Evolutionary conservation across 768 basidiomycete species (phyloP).

Genomic region (Boletus rufocinnamomeus): DNA sequence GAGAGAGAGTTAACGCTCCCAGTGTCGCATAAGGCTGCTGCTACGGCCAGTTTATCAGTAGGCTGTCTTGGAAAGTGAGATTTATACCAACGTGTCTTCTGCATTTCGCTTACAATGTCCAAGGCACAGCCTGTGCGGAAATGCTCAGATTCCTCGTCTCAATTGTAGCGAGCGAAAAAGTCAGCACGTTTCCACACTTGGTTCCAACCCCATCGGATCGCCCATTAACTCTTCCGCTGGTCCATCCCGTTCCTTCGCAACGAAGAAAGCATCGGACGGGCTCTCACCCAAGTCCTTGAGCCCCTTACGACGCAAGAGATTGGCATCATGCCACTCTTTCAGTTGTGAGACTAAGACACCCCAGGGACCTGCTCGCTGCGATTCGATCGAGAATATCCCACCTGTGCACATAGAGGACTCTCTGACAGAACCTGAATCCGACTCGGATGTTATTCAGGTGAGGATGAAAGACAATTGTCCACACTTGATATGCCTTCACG

Average conservation of each 20-base stretch:
- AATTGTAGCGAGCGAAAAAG: not conserved
- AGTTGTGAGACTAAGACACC: slow-evolving; percentile 3
- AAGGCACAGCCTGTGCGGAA: slow-evolving; percentile 1
- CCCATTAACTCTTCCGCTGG: slow-evolving; percentile 1
- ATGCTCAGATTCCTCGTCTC: not conserved
- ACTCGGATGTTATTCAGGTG: slow-evolving; percentile 16
- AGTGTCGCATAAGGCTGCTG: slow-evolving; percentile 1
- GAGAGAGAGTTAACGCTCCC: slow-evolving; percentile 31
- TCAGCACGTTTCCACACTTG: not conserved
- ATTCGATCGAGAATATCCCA: slow-evolving; percentile 9
- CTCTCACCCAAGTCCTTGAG: not conserved
- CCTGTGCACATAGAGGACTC: slow-evolving; percentile 27
- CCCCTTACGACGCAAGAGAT: not conserved
- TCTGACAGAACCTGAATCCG: slow-evolving; percentile 35
- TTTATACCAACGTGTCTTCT: not conserved
- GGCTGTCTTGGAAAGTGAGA: slow-evolving; percentile 21
- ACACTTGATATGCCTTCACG: not conserved
- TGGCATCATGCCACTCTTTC: slow-evolving; percentile 3
- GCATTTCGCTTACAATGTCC: slow-evolving; percentile 13
- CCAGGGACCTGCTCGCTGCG: not conserved
- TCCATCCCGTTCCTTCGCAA: not conserved
- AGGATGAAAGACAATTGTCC: not conserved
- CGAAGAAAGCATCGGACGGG: slow-evolving; percentile 5
- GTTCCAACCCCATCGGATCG: slow-evolving; percentile 6
- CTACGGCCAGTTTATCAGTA: not conserved